These are phyloP conservation scores for Yarrowia galli DNA, from an alignment of 1,139 yeast genomes.

Conservation along the genomic window DNA sequence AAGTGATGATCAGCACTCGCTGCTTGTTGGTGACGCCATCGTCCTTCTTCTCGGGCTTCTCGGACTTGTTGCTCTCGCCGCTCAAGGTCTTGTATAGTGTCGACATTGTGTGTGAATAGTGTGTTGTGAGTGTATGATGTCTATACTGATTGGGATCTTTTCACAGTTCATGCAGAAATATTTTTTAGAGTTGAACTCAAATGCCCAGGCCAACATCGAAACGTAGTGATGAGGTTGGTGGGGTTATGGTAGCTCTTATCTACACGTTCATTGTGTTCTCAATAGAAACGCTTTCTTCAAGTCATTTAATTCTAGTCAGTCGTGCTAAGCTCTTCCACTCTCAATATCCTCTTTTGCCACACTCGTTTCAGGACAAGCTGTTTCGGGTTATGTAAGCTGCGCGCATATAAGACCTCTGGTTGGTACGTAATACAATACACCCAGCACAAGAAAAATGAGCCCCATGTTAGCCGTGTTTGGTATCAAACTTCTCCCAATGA, in stretches of 20 bases:
- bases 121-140: slow-evolving; percentile 2
- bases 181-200: slow-evolving; percentile 24
- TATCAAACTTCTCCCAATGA: background rate
- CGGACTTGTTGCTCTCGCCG: slow-evolving; percentile 53
- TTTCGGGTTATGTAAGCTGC: too few species aligned
- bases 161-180: slow-evolving; percentile 23
- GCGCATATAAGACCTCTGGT: too few species aligned
- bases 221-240: background rate
- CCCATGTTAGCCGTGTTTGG: too few species aligned
- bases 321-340: too few species aligned
- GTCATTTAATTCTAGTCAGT: too few species aligned
- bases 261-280: too few species aligned
- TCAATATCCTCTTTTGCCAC: too few species aligned
- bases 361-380: too few species aligned
- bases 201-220: background rate
- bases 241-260: too few species aligned
- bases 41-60: slow-evolving; percentile 49
- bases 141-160: slow-evolving; percentile 13
- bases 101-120: slow-evolving; percentile 55
- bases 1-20: slow-evolving; percentile 78
- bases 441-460: too few species aligned
- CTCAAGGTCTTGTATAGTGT: slow-evolving; percentile 75
- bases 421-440: too few species aligned
- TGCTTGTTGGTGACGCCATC: slow-evolving; percentile 54
- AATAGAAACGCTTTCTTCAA: too few species aligned